Base-by-base conservation (phyloP, 2,329 filamentous ascomycete genomes). In the Neonectria punicea region DNA sequence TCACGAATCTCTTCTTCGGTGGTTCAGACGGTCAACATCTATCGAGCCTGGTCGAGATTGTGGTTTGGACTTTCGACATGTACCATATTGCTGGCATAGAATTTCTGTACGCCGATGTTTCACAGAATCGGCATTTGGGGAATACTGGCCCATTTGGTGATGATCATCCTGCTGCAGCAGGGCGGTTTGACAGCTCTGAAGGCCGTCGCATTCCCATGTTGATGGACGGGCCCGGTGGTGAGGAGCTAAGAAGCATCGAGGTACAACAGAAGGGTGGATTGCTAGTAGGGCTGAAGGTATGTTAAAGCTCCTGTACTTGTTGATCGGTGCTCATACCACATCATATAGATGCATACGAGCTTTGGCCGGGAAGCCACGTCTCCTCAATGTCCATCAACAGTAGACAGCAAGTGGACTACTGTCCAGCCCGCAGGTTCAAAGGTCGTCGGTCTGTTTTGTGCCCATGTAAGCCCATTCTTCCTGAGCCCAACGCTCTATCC, bases 391-490 rank as follows among this genome's bases (percentile, higher is more conserved):
- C 58, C 41, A n/a, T 58, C 34, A 9, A n/a, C 34, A 13, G 41
- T 9, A 4, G 20, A 7, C 4, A 11, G 51, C 5, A 14, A 53
- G 20, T 70, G 68, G 69, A 58, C 36, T 9, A 11, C 25, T 6
- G 16, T 70, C 8, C 13, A 55, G 1, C 58, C 68, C 3, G 25
- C 41, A 11, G 67, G 68, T 2, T 62, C 57, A 20, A 66, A 36
- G 7, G 20, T 68, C 11, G 28, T 70, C 18, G 69, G 68, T 1
- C 22, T 71, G 8, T 71, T 63, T 51, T 44, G 43, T 43, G 60
- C 53, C 1, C 25, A 47, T 39, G 63, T 64, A 56, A 60, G 67
- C 39, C 25, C 11, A 5, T 16, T 13, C 18, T 9, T 58, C 18
- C 11, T n/a, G 3, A 53, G 9, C 30, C 36, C 6, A 11, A 34